These are phyloP conservation scores for Vararia minispora DNA, from an alignment of 768 basidiomycete genomes.

Conservation along the genomic window DNA sequence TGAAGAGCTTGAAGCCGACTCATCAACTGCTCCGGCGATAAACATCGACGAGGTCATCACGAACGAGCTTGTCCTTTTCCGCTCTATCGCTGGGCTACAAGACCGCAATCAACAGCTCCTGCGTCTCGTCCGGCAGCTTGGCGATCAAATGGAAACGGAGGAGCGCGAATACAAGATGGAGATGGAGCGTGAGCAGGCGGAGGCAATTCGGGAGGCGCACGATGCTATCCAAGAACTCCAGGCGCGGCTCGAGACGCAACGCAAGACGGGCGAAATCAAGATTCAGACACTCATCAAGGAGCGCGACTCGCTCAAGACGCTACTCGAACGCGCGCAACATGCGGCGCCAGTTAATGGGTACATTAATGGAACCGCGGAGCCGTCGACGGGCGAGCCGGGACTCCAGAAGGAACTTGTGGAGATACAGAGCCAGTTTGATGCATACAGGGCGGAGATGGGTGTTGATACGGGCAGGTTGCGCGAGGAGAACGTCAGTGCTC, in stretches of 20 bases:
- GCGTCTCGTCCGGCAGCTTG: slow-evolving; percentile 73
- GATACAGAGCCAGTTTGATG: slow-evolving; percentile 71
- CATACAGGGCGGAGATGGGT: slow-evolving; percentile 71
- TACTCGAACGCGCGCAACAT: slow-evolving; percentile 50
- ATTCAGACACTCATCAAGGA: slow-evolving; percentile 82
- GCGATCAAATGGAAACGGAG: slow-evolving; percentile 73
- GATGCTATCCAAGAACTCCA: slow-evolving; percentile 74
- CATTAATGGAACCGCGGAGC: slow-evolving; percentile 1
- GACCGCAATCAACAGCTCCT: slow-evolving; percentile 86
- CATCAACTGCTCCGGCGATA: slow-evolving; percentile 34
- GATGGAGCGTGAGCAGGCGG: slow-evolving; percentile 64
- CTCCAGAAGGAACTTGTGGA: slow-evolving; percentile 54
- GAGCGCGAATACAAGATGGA: slow-evolving; percentile 64
- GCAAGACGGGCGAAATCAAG: slow-evolving; percentile 54
- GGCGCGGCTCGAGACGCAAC: slow-evolving; percentile 67
- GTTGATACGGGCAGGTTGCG: slow-evolving; percentile 61
- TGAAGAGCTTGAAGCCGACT: slow-evolving; percentile 37
- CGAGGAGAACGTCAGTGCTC: slow-evolving; percentile 54
- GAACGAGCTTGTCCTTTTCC: slow-evolving; percentile 81
- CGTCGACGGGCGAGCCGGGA: slow-evolving; percentile 22
- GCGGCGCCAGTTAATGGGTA: slow-evolving; percentile 17
- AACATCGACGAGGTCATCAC: slow-evolving; percentile 77
- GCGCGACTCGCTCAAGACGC: slow-evolving; percentile 69
- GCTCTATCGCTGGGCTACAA: slow-evolving; percentile 69
- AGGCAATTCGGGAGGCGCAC: slow-evolving; percentile 81